Percentiles rank a stretch among this genome's conserved stretches.
These are phyloP conservation scores for Hypholoma fasciculare DNA, from an alignment of 768 basidiomycete species.

Conservation along the genomic window DNA sequence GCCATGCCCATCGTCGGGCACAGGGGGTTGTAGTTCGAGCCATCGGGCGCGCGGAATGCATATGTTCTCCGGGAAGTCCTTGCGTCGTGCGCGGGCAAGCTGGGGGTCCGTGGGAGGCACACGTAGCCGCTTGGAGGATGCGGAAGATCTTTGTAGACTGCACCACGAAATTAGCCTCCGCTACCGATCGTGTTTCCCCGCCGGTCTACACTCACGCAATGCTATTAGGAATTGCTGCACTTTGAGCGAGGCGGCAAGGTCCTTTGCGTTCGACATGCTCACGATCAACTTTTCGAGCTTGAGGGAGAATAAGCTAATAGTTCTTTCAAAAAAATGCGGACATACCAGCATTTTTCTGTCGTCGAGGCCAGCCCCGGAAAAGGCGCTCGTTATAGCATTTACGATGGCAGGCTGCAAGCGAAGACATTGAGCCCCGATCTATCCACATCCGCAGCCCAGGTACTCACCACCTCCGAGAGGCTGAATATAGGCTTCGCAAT, in stretches of 20 bases:
- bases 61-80: conserved; percentile 33
- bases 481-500: conserved; percentile 26
- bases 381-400: conserved; percentile 46
- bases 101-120: not conserved
- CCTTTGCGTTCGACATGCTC: conserved; percentile 54
- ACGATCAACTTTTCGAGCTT: conserved; percentile 66
- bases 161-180: conserved; percentile 15
- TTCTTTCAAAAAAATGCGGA: not conserved
- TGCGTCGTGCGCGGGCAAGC: conserved; percentile 10
- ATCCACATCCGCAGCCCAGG: not conserved
- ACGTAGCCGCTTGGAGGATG: conserved; percentile 64
- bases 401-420: conserved; percentile 43
- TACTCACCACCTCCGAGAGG: conserved; percentile 30
- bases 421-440: not conserved
- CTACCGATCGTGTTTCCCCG: conserved; percentile 4
- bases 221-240: conserved; percentile 53
- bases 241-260: conserved; percentile 28
- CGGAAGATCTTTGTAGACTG: conserved; percentile 80
- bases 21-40: conserved; percentile 58
- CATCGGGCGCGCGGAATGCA: conserved; percentile 59
- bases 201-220: conserved; percentile 44
- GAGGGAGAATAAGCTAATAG: not conserved
- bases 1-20: conserved; percentile 59
- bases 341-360: conserved; percentile 64
- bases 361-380: conserved; percentile 40